A percentile compares a stretch with the other conserved stretches of the same genome.
Evolutionary conservation across 2,329 filamentous ascomycete species (phyloP).

Genomic region (Trichoderma harzianum): DNA sequence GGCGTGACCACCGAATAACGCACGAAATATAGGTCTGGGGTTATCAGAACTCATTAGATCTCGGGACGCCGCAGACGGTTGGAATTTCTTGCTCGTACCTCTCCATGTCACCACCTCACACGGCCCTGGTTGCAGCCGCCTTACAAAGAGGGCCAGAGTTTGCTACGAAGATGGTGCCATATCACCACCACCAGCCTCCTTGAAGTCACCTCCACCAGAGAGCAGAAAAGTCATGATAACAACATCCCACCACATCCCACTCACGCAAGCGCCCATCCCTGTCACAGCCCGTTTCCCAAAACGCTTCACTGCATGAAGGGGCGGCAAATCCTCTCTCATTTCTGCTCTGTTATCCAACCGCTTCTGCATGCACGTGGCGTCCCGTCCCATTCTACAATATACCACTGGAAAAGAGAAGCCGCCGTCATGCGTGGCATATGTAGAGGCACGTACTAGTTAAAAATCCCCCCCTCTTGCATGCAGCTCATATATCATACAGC

Average conservation of each 20-base stretch:
- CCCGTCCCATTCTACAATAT: neutral
- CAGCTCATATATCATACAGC: slow-evolving; percentile 8
- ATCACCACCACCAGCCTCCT: neutral
- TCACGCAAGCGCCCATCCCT: slow-evolving; percentile 5
- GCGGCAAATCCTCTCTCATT: slow-evolving; percentile 4
- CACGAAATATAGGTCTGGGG: neutral
- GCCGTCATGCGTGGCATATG: slow-evolving; percentile 7
- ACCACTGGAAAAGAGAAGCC: neutral
- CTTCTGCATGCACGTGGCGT: slow-evolving; percentile 16
- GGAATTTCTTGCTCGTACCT: neutral
- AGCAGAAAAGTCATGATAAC: slow-evolving; percentile 5
- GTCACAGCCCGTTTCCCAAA: slow-evolving; percentile 12
- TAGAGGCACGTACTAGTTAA: neutral
- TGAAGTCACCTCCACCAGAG: neutral
- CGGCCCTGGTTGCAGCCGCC: neutral
- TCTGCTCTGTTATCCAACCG: neutral
- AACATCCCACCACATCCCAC: slow-evolving; percentile 16
- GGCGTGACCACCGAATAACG: neutral
- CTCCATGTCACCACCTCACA: neutral
- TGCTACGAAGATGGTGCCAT: neutral
- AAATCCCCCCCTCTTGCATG: neutral
- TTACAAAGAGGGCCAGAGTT: neutral
- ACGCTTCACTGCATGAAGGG: slow-evolving; percentile 10
- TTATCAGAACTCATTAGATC: neutral
- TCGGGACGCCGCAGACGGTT: neutral